Percentiles rank a stretch among this genome's conserved stretches.
phyloP scores from a whole-genome alignment of 768 basidiomycete species.

The Leucocoprinus leucothites region DNA sequence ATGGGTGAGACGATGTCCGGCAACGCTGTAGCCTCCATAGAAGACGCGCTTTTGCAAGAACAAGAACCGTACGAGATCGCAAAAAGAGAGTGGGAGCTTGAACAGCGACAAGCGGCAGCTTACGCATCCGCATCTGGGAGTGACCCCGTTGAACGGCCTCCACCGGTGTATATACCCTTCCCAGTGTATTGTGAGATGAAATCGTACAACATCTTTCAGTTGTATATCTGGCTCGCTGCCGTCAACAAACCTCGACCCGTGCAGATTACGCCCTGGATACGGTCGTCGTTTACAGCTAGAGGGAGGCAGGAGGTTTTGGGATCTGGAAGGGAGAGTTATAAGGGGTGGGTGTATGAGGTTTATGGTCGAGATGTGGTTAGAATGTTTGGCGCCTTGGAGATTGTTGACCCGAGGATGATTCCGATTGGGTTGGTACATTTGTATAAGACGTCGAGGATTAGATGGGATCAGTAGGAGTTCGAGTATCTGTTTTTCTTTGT shows the following conservation, averaged over 20 bases:
- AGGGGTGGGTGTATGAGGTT: constrained; percentile 33
- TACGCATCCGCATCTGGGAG: background rate
- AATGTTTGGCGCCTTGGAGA: constrained; percentile 36
- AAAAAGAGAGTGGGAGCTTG: background rate
- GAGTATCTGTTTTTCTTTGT: too few species aligned
- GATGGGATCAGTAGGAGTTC: constrained; percentile 29
- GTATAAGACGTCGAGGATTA: constrained; percentile 31
- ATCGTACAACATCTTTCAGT: background rate
- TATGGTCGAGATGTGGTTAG: constrained; percentile 37
- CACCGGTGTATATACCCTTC: background rate
- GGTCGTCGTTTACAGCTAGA: constrained; percentile 2
- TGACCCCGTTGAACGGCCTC: background rate
- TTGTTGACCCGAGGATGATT: constrained; percentile 37
- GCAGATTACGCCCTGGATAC: background rate
- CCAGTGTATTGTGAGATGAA: background rate
- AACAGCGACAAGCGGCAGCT: background rate
- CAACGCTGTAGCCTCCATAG: constrained; percentile 13
- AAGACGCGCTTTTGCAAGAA: constrained; percentile 3
- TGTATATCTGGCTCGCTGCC: background rate
- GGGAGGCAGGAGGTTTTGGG: constrained; percentile 8
- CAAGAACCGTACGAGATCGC: constrained; percentile 4
- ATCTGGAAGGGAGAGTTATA: constrained; percentile 24
- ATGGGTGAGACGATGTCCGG: constrained; percentile 17
- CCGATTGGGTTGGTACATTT: constrained; percentile 39
- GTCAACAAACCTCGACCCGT: background rate